phyloP scores from a whole-genome alignment of 176 grass and related monocot species.

The Stipa capillata region DNA sequence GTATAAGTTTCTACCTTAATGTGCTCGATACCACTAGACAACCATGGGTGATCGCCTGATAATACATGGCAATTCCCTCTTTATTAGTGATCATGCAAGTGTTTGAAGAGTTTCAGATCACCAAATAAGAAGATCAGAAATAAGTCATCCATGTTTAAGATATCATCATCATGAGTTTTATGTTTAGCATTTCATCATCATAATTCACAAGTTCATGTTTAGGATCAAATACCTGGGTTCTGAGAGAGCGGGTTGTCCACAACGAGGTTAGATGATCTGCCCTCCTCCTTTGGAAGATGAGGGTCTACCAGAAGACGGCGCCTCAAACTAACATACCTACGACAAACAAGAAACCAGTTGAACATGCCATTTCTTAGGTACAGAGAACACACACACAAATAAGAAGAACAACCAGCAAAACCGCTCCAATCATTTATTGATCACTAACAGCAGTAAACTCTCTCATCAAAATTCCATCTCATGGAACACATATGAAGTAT shows the following conservation, averaged over 20 bases:
- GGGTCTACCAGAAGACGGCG: too few relatives aligned
- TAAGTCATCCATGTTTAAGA: neutral
- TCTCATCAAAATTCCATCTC: neutral
- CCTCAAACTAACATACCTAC: too few relatives aligned
- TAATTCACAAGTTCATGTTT: neutral
- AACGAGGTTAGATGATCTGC: too few relatives aligned
- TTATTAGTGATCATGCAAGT: too few relatives aligned
- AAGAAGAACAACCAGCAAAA: neutral
- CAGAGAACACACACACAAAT: neutral
- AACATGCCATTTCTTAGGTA: neutral
- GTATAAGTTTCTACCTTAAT: neutral
- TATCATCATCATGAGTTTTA: neutral
- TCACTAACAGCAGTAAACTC: neutral
- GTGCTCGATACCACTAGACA: neutral
- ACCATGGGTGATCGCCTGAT: neutral
- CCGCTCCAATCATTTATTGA: neutral
- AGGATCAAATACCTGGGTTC: slow-evolving; percentile 55
- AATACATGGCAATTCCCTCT: neutral
- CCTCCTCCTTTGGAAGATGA: too few relatives aligned
- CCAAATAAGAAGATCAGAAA: neutral
- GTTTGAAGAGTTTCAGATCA: neutral
- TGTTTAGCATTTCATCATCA: neutral
- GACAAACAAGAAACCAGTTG: too few relatives aligned
- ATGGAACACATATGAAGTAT: neutral
- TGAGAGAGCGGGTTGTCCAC: too few relatives aligned